These are phyloP conservation scores for Wickerhamiella pararugosa DNA, from an alignment of 1,139 yeast genomes.

Conservation along the genomic window DNA sequence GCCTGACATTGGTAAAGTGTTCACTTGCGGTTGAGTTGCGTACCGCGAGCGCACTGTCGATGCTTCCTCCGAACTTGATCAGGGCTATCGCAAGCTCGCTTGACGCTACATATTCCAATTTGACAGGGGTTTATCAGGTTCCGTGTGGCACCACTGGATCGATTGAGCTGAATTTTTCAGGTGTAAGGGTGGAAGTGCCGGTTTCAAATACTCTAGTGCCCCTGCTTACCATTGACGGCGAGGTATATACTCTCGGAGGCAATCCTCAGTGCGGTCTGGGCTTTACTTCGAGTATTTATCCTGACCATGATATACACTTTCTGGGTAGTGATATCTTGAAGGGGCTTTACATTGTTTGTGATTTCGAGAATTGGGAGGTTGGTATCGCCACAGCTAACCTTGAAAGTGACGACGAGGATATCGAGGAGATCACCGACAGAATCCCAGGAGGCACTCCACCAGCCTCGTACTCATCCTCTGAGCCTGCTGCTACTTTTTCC, in stretches of 20 bases:
- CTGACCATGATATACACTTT: constrained; percentile 16
- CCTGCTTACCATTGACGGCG: background rate
- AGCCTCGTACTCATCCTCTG: background rate
- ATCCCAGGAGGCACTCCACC: constrained; percentile 16
- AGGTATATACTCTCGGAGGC: background rate
- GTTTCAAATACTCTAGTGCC: background rate
- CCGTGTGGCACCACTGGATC: constrained; percentile 1
- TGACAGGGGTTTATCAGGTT: constrained; percentile 8
- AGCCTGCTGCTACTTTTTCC: no score
- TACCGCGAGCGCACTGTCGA: constrained; percentile 45
- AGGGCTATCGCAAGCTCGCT: constrained; percentile 17
- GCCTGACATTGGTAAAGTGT: constrained; percentile 5
- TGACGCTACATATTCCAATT: constrained; percentile 6
- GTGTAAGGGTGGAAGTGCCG: background rate
- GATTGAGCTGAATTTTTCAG: background rate
- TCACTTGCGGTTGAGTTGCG: constrained; percentile 25
- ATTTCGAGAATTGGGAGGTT: constrained; percentile 43
- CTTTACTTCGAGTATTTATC: constrained; percentile 6
- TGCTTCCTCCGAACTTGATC: constrained; percentile 30
- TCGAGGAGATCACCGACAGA: constrained; percentile 4
- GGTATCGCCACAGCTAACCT: constrained; percentile 42
- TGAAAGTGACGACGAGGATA: constrained; percentile 11
- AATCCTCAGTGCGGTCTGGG: background rate
- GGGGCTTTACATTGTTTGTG: constrained; percentile 53
- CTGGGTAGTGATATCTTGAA: constrained; percentile 57